Conservation (phyloP, 2,329 filamentous ascomycete species). For the Trichoderma asperellum region DNA sequence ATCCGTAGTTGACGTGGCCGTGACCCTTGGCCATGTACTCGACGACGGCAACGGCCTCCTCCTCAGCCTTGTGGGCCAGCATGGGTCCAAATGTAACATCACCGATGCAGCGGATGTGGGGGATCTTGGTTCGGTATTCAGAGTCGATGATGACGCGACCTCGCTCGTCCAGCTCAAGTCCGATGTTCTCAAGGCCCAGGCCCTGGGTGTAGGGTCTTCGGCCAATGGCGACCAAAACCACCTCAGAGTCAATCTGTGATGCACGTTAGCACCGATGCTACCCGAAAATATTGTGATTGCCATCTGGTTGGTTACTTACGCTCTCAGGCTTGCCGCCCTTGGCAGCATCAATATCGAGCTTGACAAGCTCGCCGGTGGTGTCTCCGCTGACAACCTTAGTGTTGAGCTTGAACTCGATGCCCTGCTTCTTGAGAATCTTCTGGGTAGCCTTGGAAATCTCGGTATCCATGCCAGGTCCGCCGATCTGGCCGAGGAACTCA, state of each 20-base stretch:
- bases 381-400: conserved; percentile 94
- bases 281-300: not conserved
- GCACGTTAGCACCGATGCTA: conserved; percentile 32
- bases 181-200: conserved; percentile 91
- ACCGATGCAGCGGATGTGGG: conserved; percentile 95
- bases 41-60: conserved; percentile 91
- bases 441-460: conserved; percentile 91
- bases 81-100: conserved; percentile 97
- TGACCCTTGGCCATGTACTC: conserved; percentile 98
- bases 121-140: conserved; percentile 96
- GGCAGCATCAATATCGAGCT: conserved; percentile 84
- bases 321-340: conserved; percentile 96
- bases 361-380: conserved; percentile 73
- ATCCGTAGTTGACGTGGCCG: conserved; percentile 98
- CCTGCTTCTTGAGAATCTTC: conserved; percentile 94
- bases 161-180: conserved; percentile 87
- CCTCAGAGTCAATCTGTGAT: conserved; percentile 83
- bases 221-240: conserved; percentile 95
- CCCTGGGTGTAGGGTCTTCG: conserved; percentile 92
- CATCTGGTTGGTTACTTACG: conserved; percentile 54
- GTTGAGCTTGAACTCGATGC: conserved; percentile 96
- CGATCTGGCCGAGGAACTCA: conserved; percentile 94
- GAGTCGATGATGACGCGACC: conserved; percentile 96
- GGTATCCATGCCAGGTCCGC: conserved; percentile 94
- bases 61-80: conserved; percentile 99